Evolutionary conservation across 75 land plant species (phyloP), one percentile per base, ranked within the genome.

Genomic region (Pinus albicaulis): DNA sequence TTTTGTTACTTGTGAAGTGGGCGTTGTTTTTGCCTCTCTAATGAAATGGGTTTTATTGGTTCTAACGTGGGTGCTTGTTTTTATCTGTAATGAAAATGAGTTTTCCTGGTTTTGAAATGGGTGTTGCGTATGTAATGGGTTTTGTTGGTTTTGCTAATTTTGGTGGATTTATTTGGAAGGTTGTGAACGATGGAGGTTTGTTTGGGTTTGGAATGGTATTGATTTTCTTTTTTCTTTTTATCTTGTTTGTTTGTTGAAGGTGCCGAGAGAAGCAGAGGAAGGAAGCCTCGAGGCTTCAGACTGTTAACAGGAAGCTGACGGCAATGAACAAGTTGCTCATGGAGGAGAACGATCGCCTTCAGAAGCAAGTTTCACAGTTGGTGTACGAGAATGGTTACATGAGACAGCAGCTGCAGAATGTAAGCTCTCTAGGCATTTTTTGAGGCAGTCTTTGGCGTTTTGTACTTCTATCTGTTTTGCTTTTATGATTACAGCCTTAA

Each of bases 321-420:
- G 94, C 94, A 0, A 89, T 92, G 92, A 92, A 92, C 81, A 92
- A 85, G 79, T 81, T 92, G 11, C 72, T 92, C 71, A 92, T 92
- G 94, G 94, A 92, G 84, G 93, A 92, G 74, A 92, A 92, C 77
- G 94, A 92, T 74, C 77, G 93, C 72, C 74, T 91, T 73, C 88
- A 86, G 72, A 89, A 89, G 78, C 93, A 91, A 58, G 86, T 82
- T 66, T 87, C 92, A 3, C 92, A 92, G 57, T 74, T 92, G 59
- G 90, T 89, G 41, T 87, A 86, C 66, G 94, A 92, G 80, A 92
- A 92, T 79, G 75, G 83, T n/a, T 89, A 59, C 55, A 89, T 87
- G 44, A 89, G 92, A 62, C 89, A 92, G 60, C 92, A 92, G 58
- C 81, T 91, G 23, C 85, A 87, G 34, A 83, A 84, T 82, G 92